Base-by-base conservation (phyloP, 148 eudicot genomes). In the Chenopodium album region DNA sequence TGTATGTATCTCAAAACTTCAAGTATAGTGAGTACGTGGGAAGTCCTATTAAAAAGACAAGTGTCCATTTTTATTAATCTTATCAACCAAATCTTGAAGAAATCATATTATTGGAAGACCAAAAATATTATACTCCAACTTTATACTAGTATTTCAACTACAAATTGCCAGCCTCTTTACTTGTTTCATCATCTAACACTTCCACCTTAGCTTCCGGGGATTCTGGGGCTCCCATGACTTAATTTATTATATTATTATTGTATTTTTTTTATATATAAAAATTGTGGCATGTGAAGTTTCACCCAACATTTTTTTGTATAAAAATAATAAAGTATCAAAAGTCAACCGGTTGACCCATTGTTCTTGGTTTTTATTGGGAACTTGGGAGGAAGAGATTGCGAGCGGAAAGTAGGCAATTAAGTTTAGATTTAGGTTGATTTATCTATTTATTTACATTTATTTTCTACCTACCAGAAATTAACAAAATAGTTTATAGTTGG, bases 91-190 rank as follows among this genome's bases (percentile, higher is more conserved):
- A 78, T 78, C 85, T 64, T 34, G 22, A 82, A 9, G 12, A 28
- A 68, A 76, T 82, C 76, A 64, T 63, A 78, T 71, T 10, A 71
- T 60, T 28, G 31, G 17, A 17, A 17, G 16, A 14, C 16, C 44
- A 41, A 52, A 56, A 56, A 56, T 17, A 56, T 56, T 56, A 56
- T 56, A 56, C 22, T 56, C 17, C 12, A 19, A 12, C 3, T 14
- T 14, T 14, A 17, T 54, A 62, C 64, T 81, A 47, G 23, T 82
- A 69, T 78, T 79, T 79, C 85, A 83, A 83, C 85, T 79, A 68
- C 85, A 67, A 3, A 32, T 83, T 83, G 85, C 82, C 47, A 69
- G 47, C 85, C 85, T 74, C 78, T 79, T 79, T 50, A 83, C 56
- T 73, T 73, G 13, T 19, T 73, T 67, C 70, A n/a, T 46, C 75